These are phyloP conservation scores for Suhomyces ambrosiae DNA, from an alignment of 1,139 yeast genomes.

Conservation along the genomic window DNA sequence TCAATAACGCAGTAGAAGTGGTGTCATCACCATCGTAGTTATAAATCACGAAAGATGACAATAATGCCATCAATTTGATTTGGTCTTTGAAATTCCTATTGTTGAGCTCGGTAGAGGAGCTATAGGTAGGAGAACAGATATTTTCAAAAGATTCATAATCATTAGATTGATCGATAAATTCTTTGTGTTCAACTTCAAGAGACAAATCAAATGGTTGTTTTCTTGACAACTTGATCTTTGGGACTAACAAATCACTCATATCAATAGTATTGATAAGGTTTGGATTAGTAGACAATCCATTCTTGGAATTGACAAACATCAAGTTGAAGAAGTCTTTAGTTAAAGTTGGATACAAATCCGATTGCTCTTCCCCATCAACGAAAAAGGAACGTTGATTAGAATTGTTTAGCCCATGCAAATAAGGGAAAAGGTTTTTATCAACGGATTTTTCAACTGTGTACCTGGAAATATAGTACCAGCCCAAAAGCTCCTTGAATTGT, in stretches of 20 bases:
- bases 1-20: conserved; percentile 15
- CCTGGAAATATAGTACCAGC: conserved; percentile 27
- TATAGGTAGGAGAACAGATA: conserved; percentile 7
- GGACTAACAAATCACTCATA: conserved; percentile 24
- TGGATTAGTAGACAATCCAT: conserved; percentile 9
- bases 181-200: conserved; percentile 4
- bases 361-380: conserved; percentile 2
- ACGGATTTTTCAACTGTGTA: conserved; percentile 1
- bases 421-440: conserved; percentile 33
- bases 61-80: conserved; percentile 34
- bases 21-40: conserved; percentile 26
- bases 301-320: conserved; percentile 20
- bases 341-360: conserved; percentile 3
- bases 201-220: conserved; percentile 6
- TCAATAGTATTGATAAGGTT: conserved; percentile 25
- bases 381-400: conserved; percentile 33
- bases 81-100: conserved; percentile 38
- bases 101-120: conserved; percentile 22
- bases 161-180: conserved; percentile 8
- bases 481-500: conserved; percentile 25
- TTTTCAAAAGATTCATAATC: conserved; percentile 20
- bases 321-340: conserved; percentile 19
- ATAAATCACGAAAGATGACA: conserved; percentile 38
- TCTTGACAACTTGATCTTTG: conserved; percentile 1
- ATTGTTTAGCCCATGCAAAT: conserved; percentile 38